Conservation (phyloP, 805 yeast species). For the Huiozyma naganishii region DNA sequence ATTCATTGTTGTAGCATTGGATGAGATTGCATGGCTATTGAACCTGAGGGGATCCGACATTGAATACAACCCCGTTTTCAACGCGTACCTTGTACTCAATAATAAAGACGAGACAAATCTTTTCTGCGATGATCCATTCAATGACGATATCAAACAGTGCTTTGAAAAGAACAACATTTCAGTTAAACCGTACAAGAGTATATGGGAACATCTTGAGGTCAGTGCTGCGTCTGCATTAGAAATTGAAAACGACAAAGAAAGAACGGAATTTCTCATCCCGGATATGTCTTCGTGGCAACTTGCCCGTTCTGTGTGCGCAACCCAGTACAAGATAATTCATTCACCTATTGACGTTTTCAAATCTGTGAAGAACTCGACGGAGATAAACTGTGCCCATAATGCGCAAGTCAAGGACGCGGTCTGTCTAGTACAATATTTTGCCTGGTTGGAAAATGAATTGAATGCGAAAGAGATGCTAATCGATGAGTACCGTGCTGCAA, state of each 20-base stretch:
- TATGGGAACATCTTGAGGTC: slow-evolving; percentile 44
- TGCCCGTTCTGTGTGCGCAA: slow-evolving; percentile 33
- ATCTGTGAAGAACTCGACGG: slow-evolving; percentile 63
- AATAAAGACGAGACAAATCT: slow-evolving; percentile 35
- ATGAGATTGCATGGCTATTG: slow-evolving; percentile 86
- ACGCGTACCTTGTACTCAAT: slow-evolving; percentile 42
- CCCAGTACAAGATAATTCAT: slow-evolving; percentile 29
- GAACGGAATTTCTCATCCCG: slow-evolving; percentile 36
- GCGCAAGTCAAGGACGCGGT: slow-evolving; percentile 83
- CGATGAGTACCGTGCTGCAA: slow-evolving; percentile 58
- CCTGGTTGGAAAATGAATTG: slow-evolving; percentile 71
- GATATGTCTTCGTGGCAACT: slow-evolving; percentile 60
- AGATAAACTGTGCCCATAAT: slow-evolving; percentile 54
- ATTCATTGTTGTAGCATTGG: slow-evolving; percentile 60
- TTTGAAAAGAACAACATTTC: slow-evolving; percentile 35
- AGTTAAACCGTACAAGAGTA: slow-evolving; percentile 42
- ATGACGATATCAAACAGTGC: slow-evolving; percentile 30
- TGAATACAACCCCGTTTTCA: slow-evolving; percentile 79
- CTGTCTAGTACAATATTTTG: slow-evolving; percentile 58
- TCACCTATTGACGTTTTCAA: slow-evolving; percentile 62
- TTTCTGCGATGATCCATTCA: slow-evolving; percentile 41
- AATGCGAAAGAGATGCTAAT: slow-evolving; percentile 31
- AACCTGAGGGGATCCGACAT: slow-evolving; percentile 80
- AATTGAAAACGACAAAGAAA: slow-evolving; percentile 9
- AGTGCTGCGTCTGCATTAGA: slow-evolving; percentile 3